A percentile compares a stretch with the other conserved stretches of the same genome.
Evolutionary conservation across 73 alveolate species (phyloP).

Genomic region (Tetrahymena thermophila): DNA sequence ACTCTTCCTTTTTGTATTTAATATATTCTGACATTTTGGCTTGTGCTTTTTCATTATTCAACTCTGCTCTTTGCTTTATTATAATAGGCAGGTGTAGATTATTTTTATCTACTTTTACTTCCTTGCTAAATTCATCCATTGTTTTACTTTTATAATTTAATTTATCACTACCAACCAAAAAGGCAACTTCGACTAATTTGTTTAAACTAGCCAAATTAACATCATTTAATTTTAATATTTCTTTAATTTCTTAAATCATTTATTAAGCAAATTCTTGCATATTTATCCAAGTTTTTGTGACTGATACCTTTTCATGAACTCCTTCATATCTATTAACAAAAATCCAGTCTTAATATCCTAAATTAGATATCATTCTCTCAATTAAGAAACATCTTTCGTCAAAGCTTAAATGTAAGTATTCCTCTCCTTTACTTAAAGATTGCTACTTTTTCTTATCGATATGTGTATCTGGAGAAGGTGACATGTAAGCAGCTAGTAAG

Average conservation of each 20-base stretch:
- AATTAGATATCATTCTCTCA: neutral
- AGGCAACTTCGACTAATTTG: neutral
- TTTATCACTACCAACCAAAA: neutral
- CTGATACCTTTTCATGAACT: neutral
- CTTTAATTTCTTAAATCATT: neutral
- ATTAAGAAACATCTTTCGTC: neutral
- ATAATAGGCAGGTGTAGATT: neutral
- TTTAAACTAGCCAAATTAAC: neutral
- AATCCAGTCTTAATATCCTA: neutral
- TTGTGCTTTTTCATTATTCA: neutral
- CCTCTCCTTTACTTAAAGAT: neutral
- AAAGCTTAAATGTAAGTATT: neutral
- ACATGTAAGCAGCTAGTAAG: neutral
- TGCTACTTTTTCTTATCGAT: neutral
- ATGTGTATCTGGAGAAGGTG: neutral
- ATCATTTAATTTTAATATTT: neutral
- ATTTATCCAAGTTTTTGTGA: neutral
- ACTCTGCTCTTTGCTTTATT: neutral
- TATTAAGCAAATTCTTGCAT: neutral
- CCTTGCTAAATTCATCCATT: neutral
- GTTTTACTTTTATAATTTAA: neutral
- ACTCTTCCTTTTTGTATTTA: neutral
- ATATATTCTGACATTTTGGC: neutral
- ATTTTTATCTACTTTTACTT: neutral
- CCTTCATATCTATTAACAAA: neutral